Conservation (phyloP, 352 stramenopile species). For the Globisporangium abappressorium region DNA sequence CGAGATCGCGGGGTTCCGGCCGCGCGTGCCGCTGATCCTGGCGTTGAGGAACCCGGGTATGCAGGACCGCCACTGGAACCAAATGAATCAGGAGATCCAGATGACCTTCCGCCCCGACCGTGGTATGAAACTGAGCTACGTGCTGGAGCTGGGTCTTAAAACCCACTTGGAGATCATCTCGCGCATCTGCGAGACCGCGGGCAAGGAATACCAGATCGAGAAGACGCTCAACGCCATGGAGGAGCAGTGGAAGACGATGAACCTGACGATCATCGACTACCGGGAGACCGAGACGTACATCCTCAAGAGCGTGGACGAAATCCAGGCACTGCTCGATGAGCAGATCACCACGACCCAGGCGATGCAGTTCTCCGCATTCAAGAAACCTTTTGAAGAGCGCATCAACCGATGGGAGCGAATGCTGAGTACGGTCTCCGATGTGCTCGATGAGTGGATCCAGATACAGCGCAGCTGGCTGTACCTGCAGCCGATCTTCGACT, state of each 20-base stretch:
- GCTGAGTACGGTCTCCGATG: constrained; percentile 88
- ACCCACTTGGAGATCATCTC: constrained; percentile 87
- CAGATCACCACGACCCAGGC: constrained; percentile 95
- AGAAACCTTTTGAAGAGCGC: constrained; percentile 92
- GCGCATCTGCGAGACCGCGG: constrained; percentile 90
- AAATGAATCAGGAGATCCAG: constrained; percentile 87
- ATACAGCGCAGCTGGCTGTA: constrained; percentile 96
- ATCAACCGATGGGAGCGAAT: constrained; percentile 91
- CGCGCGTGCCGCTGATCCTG: constrained; percentile 87
- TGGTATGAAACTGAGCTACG: constrained; percentile 77
- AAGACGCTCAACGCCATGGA: constrained; percentile 92
- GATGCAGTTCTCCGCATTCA: constrained; percentile 96
- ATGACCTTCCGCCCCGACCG: constrained; percentile 86
- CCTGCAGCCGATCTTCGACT: constrained; percentile 95
- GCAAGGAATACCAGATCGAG: constrained; percentile 95
- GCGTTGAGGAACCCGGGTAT: constrained; percentile 91
- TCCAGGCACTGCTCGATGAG: constrained; percentile 92
- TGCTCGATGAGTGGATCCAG: constrained; percentile 93
- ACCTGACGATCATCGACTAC: constrained; percentile 87
- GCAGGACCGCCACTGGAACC: constrained; percentile 91
- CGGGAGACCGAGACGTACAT: constrained; percentile 93
- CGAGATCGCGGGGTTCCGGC: constrained; percentile 88
- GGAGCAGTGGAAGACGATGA: constrained; percentile 84
- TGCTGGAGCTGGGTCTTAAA: constrained; percentile 83
- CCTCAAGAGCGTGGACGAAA: constrained; percentile 92